Evolutionary conservation across 345 rosid genomes (phyloP).

Genomic region (Erucastrum elatum): DNA sequence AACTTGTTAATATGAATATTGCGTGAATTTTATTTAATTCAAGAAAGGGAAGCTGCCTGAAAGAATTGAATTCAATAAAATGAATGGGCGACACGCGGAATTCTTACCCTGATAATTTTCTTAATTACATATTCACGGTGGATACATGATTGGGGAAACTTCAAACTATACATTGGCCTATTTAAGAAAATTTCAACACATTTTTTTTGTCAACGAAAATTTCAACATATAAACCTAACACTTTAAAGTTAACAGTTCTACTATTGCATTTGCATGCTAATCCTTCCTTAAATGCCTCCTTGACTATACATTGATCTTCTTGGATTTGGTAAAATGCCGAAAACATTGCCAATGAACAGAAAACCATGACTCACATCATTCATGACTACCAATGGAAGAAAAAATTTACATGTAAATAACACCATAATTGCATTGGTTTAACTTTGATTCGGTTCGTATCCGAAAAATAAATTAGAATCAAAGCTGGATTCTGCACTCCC

Average conservation of each 20-base stretch:
- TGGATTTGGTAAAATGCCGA: constrained; percentile 13
- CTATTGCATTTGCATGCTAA: constrained; percentile 6
- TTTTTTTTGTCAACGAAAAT: background rate
- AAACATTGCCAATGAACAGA: constrained; percentile 6
- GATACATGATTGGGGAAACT: constrained; percentile 30
- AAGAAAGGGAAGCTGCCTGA: constrained; percentile 23
- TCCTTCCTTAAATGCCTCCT: constrained; percentile 27
- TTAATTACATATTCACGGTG: constrained; percentile 19
- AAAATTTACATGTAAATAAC: background rate
- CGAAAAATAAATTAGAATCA: constrained; percentile 3
- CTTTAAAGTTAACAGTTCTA: background rate
- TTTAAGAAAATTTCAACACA: constrained; percentile 3
- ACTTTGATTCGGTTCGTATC: background rate
- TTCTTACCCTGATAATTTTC: constrained; percentile 2
- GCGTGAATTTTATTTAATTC: constrained; percentile 16
- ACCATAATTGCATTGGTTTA: background rate
- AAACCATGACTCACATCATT: constrained; percentile 11
- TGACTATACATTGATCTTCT: background rate
- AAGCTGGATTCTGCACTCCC: constrained; percentile 12
- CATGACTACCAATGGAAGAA: background rate
- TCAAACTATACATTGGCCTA: constrained; percentile 22
- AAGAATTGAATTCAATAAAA: constrained; percentile 31
- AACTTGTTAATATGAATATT: constrained; percentile 1
- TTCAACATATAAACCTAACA: constrained; percentile 12
- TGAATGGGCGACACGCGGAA: constrained; percentile 30